Base-by-base conservation (phyloP, 352 stramenopile genomes). In the Elongisporangium prolatum region DNA sequence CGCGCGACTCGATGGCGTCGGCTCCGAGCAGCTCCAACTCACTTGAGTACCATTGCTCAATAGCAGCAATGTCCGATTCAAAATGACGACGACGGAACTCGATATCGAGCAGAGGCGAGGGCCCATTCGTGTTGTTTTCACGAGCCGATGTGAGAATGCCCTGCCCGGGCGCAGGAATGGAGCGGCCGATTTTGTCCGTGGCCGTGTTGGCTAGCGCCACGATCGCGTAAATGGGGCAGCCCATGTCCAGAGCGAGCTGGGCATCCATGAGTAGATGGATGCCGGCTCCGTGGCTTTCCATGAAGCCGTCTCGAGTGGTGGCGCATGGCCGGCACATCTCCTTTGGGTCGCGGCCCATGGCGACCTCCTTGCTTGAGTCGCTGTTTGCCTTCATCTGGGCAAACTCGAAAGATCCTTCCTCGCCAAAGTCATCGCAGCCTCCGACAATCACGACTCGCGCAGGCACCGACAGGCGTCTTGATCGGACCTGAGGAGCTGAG, bases 251-350 rank as follows among this genome's bases (percentile, higher is more conserved):
- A 20, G 88, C 88, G 5, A 96, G 72, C 50, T 93, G 75, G 2
- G 84, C 88, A 44, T 95, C 84, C 88, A 95, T 96, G 37, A 96
- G 65, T 11, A 96, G 54, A 65, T 96, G 88, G 57, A 93, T 95
- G 56, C 86, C 88, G 49, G 86, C 84, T 11, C 88, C 88, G 20
- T 96, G 86, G 40, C 83, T 89, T 65, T 96, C 88, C 84, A 96
- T 93, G 58, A 96, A 96, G 48, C 88, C 88, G 24, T 74, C 88
- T 40, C 83, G 79, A 34, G 80, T 92, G 6, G 74, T 81, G 24
- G 84, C 77, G 69, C 86, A 95, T 44, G 86, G 86, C 40, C 88
- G 83, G 50, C 84, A 94, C 80, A 93, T 93, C 56, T 95, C 88
- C 51, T 77, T 73, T 3, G 86, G 81, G 14, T 88, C 80, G 24